A percentile compares a stretch with the other conserved stretches of the same genome.
Evolutionary conservation across 2,329 filamentous ascomycete genomes (phyloP).

Genomic region (Intubia oerlemansii): DNA sequence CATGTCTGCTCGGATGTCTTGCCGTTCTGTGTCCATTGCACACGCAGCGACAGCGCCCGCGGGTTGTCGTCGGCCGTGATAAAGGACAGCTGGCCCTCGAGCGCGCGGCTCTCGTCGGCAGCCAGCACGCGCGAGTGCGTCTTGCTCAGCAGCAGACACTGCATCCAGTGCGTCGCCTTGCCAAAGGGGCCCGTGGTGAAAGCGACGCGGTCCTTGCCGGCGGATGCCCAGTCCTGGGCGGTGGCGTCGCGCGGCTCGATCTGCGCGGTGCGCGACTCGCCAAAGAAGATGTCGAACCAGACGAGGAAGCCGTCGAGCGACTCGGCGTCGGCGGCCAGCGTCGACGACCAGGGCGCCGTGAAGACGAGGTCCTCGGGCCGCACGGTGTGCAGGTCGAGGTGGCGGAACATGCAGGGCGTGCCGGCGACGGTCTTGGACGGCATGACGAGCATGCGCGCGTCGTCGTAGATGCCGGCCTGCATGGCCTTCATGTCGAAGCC

Average conservation of each 20-base stretch:
- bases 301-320: constrained; percentile 69
- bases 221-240: constrained; percentile 40
- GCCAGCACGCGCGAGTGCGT: constrained; percentile 24
- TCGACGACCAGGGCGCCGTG: constrained; percentile 41
- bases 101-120: constrained; percentile 29
- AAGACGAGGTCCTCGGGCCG: constrained; percentile 57
- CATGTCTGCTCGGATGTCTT: constrained; percentile 22
- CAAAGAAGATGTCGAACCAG: constrained; percentile 92
- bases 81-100: constrained; percentile 51
- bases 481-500: constrained; percentile 89
- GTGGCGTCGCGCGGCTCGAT: constrained; percentile 29
- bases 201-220: constrained; percentile 40
- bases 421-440: constrained; percentile 38
- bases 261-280: constrained; percentile 32
- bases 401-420: constrained; percentile 41
- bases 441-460: constrained; percentile 59
- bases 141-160: constrained; percentile 54
- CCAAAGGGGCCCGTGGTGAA: constrained; percentile 73
- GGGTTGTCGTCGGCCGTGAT: constrained; percentile 46
- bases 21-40: constrained; percentile 34
- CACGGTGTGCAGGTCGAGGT: constrained; percentile 56
- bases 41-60: constrained; percentile 42
- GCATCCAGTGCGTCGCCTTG: constrained; percentile 76
- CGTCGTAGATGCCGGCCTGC: constrained; percentile 62
- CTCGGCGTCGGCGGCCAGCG: constrained; percentile 38